These are phyloP conservation scores for Kodamaea restingae DNA, from an alignment of 805 yeast genomes.

Conservation along the genomic window DNA sequence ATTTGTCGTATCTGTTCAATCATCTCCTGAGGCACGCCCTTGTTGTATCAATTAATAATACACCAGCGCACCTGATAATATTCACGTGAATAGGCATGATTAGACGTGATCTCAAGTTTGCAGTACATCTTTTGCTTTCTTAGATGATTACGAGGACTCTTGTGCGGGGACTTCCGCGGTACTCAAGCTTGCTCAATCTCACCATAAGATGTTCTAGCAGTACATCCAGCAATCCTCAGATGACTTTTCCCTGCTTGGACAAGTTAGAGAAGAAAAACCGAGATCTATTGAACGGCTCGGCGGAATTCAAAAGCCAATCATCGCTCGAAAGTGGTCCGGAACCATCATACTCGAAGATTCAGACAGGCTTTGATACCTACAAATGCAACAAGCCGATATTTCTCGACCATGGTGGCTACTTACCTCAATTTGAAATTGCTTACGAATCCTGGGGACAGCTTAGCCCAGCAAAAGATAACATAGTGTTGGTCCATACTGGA, in stretches of 20 bases:
- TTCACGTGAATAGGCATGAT: slow-evolving; percentile 1
- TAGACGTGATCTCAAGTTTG: no score
- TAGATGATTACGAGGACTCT: not conserved
- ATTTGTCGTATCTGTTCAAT: not conserved
- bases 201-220: not conserved
- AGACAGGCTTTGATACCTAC: slow-evolving; percentile 61
- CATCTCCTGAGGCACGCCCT: not conserved
- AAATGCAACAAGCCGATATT: slow-evolving; percentile 55
- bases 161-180: not conserved
- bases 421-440: slow-evolving; percentile 77
- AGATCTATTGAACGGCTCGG: slow-evolving; percentile 20
- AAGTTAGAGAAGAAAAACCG: slow-evolving; percentile 57
- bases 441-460: slow-evolving; percentile 89
- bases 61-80: not conserved
- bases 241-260: slow-evolving; percentile 84
- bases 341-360: slow-evolving; percentile 72
- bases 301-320: slow-evolving; percentile 12
- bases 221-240: slow-evolving; percentile 46
- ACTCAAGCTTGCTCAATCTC: not conserved
- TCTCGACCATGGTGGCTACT: slow-evolving; percentile 76
- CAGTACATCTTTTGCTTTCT: not conserved
- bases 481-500: slow-evolving; percentile 83
- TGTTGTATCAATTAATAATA: not conserved
- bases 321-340: slow-evolving; percentile 73
- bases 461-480: slow-evolving; percentile 60